Evolutionary conservation across 164 flowering plant genomes (phyloP), one percentile per base, ranked within the genome.

Genomic region (Magnolia changhungtana): DNA sequence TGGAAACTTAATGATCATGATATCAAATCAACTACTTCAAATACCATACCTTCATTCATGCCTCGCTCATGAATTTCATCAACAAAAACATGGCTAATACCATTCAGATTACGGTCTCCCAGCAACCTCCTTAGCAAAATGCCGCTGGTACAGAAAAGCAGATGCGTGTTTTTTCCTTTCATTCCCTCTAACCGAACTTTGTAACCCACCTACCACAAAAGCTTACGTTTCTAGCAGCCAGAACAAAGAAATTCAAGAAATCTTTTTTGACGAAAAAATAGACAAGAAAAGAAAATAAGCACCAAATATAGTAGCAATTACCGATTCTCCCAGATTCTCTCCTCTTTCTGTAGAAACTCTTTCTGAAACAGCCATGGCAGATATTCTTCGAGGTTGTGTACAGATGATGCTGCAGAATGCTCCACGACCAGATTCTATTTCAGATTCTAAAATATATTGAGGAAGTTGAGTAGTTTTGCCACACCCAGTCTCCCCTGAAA

Each of bases 61-160:
- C 99, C 99, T 64, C 99, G 87, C 87, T 96, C 99, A 82, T 96
- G 99, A 83, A 96, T 96, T 86, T 96, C 99, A 90, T 96, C 99
- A 67, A 96, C 98, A 81, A 96, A 96, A 74, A 96, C 99, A 92
- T 96, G 99, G 58, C 98, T 96, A 79, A 94, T 75, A 71, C 99
- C 99, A 85, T 87, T 80, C 80, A 96, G 85, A 79, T 96, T 94
- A 50, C 90, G 92, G 77, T 96, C 98, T 84, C 88, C 84, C 81
- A 94, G 79, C 80, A 96, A 86, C 75, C 99, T 84, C 64, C 99
- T 86, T 59, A 96, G 96, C 81, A 96, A 80, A 84, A 96, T 96
- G 78, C 99, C 99, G 86, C 98, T 96, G 71, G 99, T 96, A 84
- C 99, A 96, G 74, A 94, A 96, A 49, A 96, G 97, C 79, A 96